Conservation (phyloP, 2,329 filamentous ascomycete genomes). For the Trichocomaceae sp. region DNA sequence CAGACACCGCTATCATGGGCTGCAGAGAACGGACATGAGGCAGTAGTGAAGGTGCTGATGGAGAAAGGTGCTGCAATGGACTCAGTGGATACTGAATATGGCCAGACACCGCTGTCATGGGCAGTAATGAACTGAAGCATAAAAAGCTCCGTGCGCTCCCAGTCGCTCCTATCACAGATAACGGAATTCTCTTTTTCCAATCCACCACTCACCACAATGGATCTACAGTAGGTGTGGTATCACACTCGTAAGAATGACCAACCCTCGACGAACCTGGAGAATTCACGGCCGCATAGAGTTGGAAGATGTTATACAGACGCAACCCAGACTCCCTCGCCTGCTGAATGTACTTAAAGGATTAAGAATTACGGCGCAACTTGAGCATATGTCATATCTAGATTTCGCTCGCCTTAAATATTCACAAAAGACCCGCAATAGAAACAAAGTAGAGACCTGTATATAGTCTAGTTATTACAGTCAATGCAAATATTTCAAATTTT, state of each 20-base stretch:
- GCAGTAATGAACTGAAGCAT: too few species aligned
- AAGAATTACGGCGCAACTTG: not conserved
- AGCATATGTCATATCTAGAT: not conserved
- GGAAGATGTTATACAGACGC: not conserved
- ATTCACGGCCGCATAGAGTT: not conserved
- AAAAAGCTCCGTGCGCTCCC: too few species aligned
- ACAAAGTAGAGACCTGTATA: not conserved
- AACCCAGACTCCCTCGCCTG: not conserved
- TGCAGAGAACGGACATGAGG: not conserved
- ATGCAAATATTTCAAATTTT: not conserved
- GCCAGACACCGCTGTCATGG: too few species aligned
- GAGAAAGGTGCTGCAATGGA: too few species aligned
- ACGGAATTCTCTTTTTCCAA: too few species aligned
- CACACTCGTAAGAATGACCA: not conserved
- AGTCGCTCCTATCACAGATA: too few species aligned
- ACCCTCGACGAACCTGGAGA: not conserved
- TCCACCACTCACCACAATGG: not conserved
- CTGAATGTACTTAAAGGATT: not conserved
- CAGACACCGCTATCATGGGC: not conserved
- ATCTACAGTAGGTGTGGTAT: not conserved
- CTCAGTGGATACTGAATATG: too few species aligned
- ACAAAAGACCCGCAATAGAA: not conserved
- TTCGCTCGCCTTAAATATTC: not conserved
- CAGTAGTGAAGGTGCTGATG: not conserved
- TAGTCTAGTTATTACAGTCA: not conserved